Evolutionary conservation across 257 asterid species (phyloP), one percentile per base, ranked within the genome.

Genomic region (Ocimum tenuiflorum): DNA sequence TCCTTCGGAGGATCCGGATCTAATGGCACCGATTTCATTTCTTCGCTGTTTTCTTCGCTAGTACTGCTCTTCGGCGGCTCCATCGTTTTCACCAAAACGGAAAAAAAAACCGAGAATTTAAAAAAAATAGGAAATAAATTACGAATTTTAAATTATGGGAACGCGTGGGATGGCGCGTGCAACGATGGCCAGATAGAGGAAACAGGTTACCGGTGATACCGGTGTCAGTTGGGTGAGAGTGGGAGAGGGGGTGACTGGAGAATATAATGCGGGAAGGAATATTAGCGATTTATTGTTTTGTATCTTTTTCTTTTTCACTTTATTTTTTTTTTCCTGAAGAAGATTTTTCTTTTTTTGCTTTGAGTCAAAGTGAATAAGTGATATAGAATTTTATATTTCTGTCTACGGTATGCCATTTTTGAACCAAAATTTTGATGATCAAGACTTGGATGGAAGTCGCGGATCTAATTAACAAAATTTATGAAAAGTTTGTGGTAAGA

Each of bases 141-240:
- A 4, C n/a, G 60, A 19, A n/a, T 66, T 27, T 41, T 33, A 54
- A 45, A 41, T 31, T 51, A 24, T 7, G 80, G 78, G 35, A 77
- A 81, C 80, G 85, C 78, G 86, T 81, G 65, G 7, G 65, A 60
- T 58, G 67, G 78, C 77, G 80, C 77, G 78, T 72, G 65, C 50
- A 18, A 19, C 48, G 46, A n/a, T 1, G 62, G 12, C 8, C 20
- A 8, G 59, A 31, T 13, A 7, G 43, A 29, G 46, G 71, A n/a
- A 27, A 42, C 49, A 41, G 79, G 74, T 54, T 67, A 78, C 75
- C 83, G 79, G 73, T 70, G 23, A n/a, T 48, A 17, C 69, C 75
- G 82, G 82, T 75, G 69, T 42, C 15, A 35, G 20, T 41, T 7
- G 14, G 7, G 45, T 22, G 27, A 17, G 14, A 18, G 19, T 14